Conservation (phyloP, 1,284 basidiomycete species). For the Inonotus obliquus region DNA sequence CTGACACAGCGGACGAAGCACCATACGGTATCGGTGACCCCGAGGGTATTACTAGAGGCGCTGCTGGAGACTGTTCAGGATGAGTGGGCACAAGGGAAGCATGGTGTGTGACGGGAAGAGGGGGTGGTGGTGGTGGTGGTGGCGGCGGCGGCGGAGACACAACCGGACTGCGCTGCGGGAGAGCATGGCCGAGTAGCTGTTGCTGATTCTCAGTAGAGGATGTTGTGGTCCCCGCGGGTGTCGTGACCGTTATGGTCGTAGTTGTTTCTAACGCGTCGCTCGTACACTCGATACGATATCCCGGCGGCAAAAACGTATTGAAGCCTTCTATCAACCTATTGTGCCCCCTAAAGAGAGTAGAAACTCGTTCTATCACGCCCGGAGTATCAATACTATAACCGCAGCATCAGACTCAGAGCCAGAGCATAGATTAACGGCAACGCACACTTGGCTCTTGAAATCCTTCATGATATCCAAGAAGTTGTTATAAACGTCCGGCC, state of each 20-base stretch:
- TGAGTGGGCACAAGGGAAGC: neutral
- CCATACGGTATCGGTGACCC: constrained; percentile 28
- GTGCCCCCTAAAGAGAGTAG: constrained; percentile 91
- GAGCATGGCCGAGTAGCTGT: constrained; percentile 32
- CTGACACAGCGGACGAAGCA: constrained; percentile 21
- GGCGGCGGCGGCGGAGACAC: constrained; percentile 18
- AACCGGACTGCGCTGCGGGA: constrained; percentile 30
- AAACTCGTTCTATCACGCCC: constrained; percentile 96
- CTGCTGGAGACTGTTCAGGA: neutral
- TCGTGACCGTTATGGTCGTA: constrained; percentile 86
- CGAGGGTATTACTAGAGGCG: constrained; percentile 17
- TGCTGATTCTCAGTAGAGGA: constrained; percentile 34
- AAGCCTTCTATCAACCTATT: constrained; percentile 95
- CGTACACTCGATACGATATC: constrained; percentile 94
- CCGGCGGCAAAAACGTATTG: constrained; percentile 97
- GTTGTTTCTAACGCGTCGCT: constrained; percentile 71
- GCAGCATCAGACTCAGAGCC: constrained; percentile 11
- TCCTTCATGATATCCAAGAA: constrained; percentile 99
- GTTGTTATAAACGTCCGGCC: constrained; percentile 95
- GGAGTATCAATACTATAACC: constrained; percentile 89
- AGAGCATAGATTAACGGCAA: constrained; percentile 21
- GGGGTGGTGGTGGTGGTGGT: constrained; percentile 23
- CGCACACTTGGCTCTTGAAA: constrained; percentile 92
- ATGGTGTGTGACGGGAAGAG: constrained; percentile 7
- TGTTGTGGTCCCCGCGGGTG: constrained; percentile 81